These are phyloP conservation scores for Magnolia kwangsiensis DNA, from an alignment of 164 flowering plant species.

Conservation along the genomic window DNA sequence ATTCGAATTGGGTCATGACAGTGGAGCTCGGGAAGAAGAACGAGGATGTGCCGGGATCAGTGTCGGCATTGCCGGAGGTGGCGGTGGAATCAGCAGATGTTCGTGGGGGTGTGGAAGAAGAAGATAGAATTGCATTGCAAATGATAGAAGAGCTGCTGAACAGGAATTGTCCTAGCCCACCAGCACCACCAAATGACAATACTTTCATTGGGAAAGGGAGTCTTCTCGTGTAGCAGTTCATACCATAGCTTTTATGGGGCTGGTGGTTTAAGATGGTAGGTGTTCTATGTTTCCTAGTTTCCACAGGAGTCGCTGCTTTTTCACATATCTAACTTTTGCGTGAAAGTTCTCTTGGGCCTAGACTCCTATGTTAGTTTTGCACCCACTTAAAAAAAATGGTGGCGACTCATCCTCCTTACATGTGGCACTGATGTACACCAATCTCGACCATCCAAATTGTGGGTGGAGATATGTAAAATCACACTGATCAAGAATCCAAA, in stretches of 20 bases:
- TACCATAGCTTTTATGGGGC: background rate
- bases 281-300: background rate
- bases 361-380: background rate
- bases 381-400: background rate
- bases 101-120: constrained; percentile 14
- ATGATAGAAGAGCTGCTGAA: constrained; percentile 68
- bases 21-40: constrained; percentile 50
- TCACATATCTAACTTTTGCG: background rate
- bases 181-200: background rate
- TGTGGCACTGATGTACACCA: background rate
- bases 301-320: background rate
- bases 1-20: constrained; percentile 75
- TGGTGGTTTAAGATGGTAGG: background rate
- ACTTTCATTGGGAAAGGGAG: constrained; percentile 7
- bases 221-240: background rate
- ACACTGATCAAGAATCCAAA: no score
- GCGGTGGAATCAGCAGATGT: background rate
- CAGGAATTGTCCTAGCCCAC: constrained; percentile 31
- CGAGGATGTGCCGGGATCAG: background rate
- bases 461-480: no score
- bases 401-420: background rate
- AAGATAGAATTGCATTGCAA: constrained; percentile 54
- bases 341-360: background rate
- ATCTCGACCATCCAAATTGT: background rate
- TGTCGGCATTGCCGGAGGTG: background rate